Evolutionary conservation across 371 early-diverging fungal species (phyloP).

Genomic region (Rhizoclosmatium hyalinum): DNA sequence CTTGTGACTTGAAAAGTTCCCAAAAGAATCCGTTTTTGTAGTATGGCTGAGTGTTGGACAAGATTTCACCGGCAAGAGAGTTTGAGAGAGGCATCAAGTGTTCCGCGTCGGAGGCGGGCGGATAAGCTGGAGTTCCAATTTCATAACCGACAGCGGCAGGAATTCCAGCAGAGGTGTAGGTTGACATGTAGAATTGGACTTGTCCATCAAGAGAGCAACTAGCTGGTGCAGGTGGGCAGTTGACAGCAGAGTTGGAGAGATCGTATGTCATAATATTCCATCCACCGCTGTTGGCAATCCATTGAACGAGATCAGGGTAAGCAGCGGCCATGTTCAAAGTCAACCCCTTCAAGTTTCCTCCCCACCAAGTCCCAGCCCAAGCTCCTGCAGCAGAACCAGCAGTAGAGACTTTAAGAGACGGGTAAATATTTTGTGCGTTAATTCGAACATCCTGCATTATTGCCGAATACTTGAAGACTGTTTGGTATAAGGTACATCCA

Average conservation of each 20-base stretch:
- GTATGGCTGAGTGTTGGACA: neutral
- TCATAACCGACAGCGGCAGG: conserved; percentile 20
- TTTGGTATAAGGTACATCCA: conserved; percentile 8
- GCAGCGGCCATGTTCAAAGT: neutral
- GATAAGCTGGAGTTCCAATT: conserved; percentile 24
- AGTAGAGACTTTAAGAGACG: conserved; percentile 9
- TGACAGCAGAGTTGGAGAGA: neutral
- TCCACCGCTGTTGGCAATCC: conserved; percentile 22
- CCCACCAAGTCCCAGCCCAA: conserved; percentile 15
- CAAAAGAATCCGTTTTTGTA: conserved; percentile 22
- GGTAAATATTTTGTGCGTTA: conserved; percentile 6
- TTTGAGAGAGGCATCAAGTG: conserved; percentile 21
- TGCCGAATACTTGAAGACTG: conserved; percentile 29
- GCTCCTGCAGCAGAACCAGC: conserved; percentile 17
- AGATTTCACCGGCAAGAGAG: neutral
- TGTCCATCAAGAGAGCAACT: conserved; percentile 8
- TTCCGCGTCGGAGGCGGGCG: neutral
- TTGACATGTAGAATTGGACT: conserved; percentile 18
- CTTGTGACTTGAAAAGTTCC: conserved; percentile 24
- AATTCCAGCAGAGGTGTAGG: conserved; percentile 14
- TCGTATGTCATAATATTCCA: conserved; percentile 18
- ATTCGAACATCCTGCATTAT: conserved; percentile 4
- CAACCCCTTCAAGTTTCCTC: conserved; percentile 18
- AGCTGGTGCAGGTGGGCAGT: conserved; percentile 4
- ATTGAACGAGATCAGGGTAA: conserved; percentile 8